Conservation (phyloP, 768 basidiomycete species). For the Termitomyces sp. region DNA sequence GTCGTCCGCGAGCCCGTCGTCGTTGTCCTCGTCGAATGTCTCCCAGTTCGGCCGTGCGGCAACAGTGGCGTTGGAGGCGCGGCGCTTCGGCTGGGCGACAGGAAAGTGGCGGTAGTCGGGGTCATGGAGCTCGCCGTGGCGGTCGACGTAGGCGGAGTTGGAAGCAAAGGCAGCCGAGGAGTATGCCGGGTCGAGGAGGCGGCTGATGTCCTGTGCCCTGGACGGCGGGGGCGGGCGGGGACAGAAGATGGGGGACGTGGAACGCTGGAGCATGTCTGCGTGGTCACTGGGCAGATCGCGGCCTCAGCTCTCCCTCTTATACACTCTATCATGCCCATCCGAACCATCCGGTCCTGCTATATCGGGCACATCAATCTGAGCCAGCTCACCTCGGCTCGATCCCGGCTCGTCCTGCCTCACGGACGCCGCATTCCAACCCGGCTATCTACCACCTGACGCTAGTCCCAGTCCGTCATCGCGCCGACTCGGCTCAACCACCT, state of each 20-base stretch:
- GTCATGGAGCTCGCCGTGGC: slow-evolving; percentile 62
- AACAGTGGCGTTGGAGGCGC: slow-evolving; percentile 8
- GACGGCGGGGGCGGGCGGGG: slow-evolving; percentile 23
- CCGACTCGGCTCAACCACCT: neutral
- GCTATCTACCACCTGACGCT: too few species aligned
- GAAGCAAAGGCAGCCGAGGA: slow-evolving; percentile 30
- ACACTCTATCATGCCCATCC: slow-evolving; percentile 11
- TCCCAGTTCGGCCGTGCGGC: slow-evolving; percentile 34
- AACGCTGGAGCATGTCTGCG: slow-evolving; percentile 13
- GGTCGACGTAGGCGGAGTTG: slow-evolving; percentile 54
- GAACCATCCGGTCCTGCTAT: slow-evolving; percentile 14
- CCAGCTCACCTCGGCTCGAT: slow-evolving; percentile 13
- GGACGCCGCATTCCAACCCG: slow-evolving; percentile 12
- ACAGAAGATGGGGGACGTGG: slow-evolving; percentile 15
- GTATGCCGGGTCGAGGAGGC: slow-evolving; percentile 66
- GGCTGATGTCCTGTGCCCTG: slow-evolving; percentile 45
- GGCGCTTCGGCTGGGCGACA: slow-evolving; percentile 23
- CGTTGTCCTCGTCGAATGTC: slow-evolving; percentile 24
- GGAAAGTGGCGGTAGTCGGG: slow-evolving; percentile 70
- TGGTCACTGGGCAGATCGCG: too few species aligned
- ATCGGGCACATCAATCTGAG: slow-evolving; percentile 2
- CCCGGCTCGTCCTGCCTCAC: slow-evolving; percentile 16
- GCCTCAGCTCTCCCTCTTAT: slow-evolving; percentile 5
- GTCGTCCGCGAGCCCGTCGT: slow-evolving; percentile 23
- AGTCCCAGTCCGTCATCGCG: too few species aligned